Conservation (phyloP, 2,329 filamentous ascomycete genomes). For the Pseudogymnoascus verrucosus region DNA sequence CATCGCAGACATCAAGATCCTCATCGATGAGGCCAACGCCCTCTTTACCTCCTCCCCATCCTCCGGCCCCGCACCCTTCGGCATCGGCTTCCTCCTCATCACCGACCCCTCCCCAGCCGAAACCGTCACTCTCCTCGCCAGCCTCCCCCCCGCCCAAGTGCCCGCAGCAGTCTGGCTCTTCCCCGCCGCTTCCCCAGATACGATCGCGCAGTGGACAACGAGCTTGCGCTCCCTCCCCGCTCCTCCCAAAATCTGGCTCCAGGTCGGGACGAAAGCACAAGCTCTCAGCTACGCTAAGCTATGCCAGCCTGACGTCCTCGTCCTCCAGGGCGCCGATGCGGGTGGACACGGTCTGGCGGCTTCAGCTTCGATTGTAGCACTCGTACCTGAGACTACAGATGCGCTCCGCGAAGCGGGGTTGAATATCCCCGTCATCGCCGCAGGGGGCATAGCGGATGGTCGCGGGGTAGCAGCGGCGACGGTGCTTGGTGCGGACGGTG, state of each 20-base stretch:
- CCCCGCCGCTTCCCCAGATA: slow-evolving; percentile 27
- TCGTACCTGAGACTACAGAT: slow-evolving; percentile 30
- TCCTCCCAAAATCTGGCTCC: slow-evolving; percentile 29
- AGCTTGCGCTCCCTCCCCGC: slow-evolving; percentile 20
- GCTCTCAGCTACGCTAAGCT: slow-evolving; percentile 21
- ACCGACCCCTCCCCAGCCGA: slow-evolving; percentile 23
- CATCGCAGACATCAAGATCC: slow-evolving; percentile 14
- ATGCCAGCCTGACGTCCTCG: slow-evolving; percentile 27
- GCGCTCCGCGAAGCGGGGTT: slow-evolving; percentile 19
- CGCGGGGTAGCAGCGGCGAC: slow-evolving; percentile 30
- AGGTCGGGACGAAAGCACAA: slow-evolving; percentile 26
- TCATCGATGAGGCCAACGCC: slow-evolving; percentile 24
- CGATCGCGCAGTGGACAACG: slow-evolving; percentile 25
- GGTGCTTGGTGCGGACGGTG: slow-evolving; percentile 32
- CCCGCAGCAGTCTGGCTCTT: slow-evolving; percentile 41
- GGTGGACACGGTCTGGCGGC: slow-evolving; percentile 30
- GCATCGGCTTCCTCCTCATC: slow-evolving; percentile 38
- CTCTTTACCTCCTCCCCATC: slow-evolving; percentile 13
- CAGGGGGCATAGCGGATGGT: slow-evolving; percentile 32
- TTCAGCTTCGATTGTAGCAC: slow-evolving; percentile 26
- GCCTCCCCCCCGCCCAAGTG: slow-evolving; percentile 6
- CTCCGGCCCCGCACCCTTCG: slow-evolving; percentile 29
- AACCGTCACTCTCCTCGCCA: slow-evolving; percentile 36
- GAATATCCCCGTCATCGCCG: slow-evolving; percentile 23
- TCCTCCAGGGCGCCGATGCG: slow-evolving; percentile 31